Evolutionary conservation across 495 filamentous ascomycete genomes (phyloP), one percentile per base, ranked within the genome.

Genomic region (Neurospora sp.): DNA sequence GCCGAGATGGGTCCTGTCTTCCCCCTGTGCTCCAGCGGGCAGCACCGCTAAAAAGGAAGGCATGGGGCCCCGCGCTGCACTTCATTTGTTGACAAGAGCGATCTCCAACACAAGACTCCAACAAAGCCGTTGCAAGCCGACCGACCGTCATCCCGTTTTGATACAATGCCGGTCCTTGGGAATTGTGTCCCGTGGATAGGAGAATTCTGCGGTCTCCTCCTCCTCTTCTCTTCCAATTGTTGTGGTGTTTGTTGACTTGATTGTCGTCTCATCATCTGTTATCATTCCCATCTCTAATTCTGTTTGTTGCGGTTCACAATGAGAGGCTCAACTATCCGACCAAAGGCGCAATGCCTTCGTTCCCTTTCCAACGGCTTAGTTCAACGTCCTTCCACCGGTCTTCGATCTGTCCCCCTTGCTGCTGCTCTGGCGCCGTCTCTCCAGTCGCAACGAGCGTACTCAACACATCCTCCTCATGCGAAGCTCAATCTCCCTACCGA

Each of bases 401-500:
- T 23, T 20, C 70, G 14, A 46, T 35, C 39, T n/a, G 40, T 41
- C 31, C 20, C n/a, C 40, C 14, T 69, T 27, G 31, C 69, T 5
- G 66, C 54, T 20, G 11, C 35, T 31, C 41, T 31, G 27, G 39
- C 20, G 10, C 60, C 38, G 16, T 35, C 31, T 35, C 38, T 69
- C 23, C 66, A 16, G 1, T 42, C 72, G 70, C 76, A 60, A 10
- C 74, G 72, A 54, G 72, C 40, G 46, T 86, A 87, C 79, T 87
- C 85, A 46, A 86, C 85, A 39, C 84, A 85, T 54, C 85, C 84
- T 23, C 83, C 85, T n/a, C 84, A 86, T 35, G 86, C 87, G 39
- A 83, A 83, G 74, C 88, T 98, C 54, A 99, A 99, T 82, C 78
- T 93, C 41, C 94, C 95, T 18, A 92, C 92, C 77, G 95, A 99